Base-by-base conservation (phyloP, 2,329 filamentous ascomycete species). In the Huntiella savannae region DNA sequence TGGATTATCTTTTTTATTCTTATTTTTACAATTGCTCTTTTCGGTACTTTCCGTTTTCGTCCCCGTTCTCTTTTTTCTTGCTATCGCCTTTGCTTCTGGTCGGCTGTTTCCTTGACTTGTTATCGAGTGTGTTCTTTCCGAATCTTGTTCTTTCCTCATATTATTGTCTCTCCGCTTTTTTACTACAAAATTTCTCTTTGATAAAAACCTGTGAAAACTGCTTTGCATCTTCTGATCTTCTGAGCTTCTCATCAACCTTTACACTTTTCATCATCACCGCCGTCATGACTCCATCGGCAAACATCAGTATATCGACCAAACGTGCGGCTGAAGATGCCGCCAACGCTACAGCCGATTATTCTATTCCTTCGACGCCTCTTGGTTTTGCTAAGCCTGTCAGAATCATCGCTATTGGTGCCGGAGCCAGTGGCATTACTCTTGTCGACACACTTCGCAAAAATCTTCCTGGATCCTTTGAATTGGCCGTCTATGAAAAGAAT, bases 401-500 rank as follows among this genome's bases (percentile, higher is more conserved):
- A 28, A 52, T 59, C 46, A 52, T 58, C 19, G 54, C 52, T 35
- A 51, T 58, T 12, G 57, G 57, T n/a, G 56, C 54, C 45, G 57
- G 57, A 40, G 55, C 54, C 42, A 56, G 55, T 42, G 57, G 54
- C 0, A 50, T 59, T 22, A 58, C 57, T 48, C 43, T 59, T 53
- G 55, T 65, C 49, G 63, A 64, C 46, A 65, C 66, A 4, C 57
- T 70, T 35, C 62, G 65, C 36, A 57, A 61, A 38, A 60, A 61
- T 42, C 55, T 69, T 33, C 56, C 62, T 53, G 51, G 51, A 4
- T 53, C 54, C 5, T 68, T 65, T 52, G 63, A 69, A 47, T 59
- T 66, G 43, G 56, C 67, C 35, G 57, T 73, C 38, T 74, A 73
- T 54, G 71, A 75, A 52, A 75, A 73, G 59, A 74, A 74, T 50